Base-by-base conservation (phyloP, 2,329 filamentous ascomycete species). In the Colletotrichum filicis region DNA sequence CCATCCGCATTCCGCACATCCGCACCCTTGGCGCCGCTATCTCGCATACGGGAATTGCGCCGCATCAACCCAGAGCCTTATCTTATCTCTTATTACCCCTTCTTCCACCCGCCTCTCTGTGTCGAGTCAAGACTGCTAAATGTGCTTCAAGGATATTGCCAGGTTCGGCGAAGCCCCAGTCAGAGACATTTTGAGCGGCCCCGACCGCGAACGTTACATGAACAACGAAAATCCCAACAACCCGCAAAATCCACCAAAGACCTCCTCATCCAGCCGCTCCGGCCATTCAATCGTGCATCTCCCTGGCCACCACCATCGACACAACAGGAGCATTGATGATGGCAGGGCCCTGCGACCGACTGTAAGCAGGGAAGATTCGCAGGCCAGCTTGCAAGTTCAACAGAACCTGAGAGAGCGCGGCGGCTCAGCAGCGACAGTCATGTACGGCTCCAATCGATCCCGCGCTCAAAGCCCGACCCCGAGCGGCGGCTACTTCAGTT, bases 391-490 rank as follows among this genome's bases (percentile, higher is more conserved):
- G 30, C 81, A 77, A 73, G 76, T 77, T 70, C 53, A 26, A 30
- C 78, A 79, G 42, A 78, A 83, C 32, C 82, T 83, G 79, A 91
- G 88, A 80, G 91, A 92, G 73, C 87, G 87, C 68, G 86, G 83
- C 42, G 83, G 82, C 63, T 86, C 86, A 35, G 78, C 79, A 35
- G 79, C 81, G 55, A 84, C 79, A 61, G 78, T 75, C 71, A 79
- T 87, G 87, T 80, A 88, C 85, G 76, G 80, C 76, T 81, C 85
- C 60, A 73, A 73, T 26, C 83, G 83, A 74, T 87, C 87, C 26
- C 92, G 95, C 76, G 92, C 94, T 14, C 90, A 93, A 74, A 97
- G 95, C 82, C 95, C 95, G 30, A 94, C 94, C 0, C 93, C 95
- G 8, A 97, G 94, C 81, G 86, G 89, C 55, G 89, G 89, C 76